Evolutionary conservation across 176 grass and related monocot genomes (phyloP).

Genomic region (Puccinellia tenuiflora): DNA sequence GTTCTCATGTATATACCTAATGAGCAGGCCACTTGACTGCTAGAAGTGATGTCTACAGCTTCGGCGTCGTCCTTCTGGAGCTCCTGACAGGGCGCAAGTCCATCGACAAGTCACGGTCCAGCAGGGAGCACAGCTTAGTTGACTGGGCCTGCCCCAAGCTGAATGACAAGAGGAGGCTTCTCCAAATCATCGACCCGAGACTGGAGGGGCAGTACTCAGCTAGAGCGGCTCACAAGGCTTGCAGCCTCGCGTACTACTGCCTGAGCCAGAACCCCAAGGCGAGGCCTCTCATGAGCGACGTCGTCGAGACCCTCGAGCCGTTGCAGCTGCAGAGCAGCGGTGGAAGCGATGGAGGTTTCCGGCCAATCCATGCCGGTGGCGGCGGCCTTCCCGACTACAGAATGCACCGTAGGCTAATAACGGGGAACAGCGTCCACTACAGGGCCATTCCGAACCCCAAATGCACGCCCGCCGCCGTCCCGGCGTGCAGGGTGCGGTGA

Average conservation of each 20-base stretch:
- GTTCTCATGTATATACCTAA: slow-evolving; percentile 1
- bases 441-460: slow-evolving; percentile 64
- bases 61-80: slow-evolving; percentile 87
- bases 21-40: slow-evolving; percentile 89
- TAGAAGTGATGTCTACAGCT: slow-evolving; percentile 94
- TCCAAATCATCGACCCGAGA: slow-evolving; percentile 74
- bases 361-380: slow-evolving; percentile 13
- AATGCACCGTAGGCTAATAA: slow-evolving; percentile 42
- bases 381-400: slow-evolving; percentile 49
- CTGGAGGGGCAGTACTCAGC: slow-evolving; percentile 79
- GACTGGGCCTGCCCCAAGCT: slow-evolving; percentile 91
- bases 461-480: slow-evolving; percentile 55
- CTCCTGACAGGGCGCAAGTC: slow-evolving; percentile 87
- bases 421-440: slow-evolving; percentile 51
- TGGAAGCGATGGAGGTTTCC: slow-evolving; percentile 26
- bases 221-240: slow-evolving; percentile 82
- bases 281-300: slow-evolving; percentile 88
- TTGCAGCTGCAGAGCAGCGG: slow-evolving; percentile 67
- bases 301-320: slow-evolving; percentile 81
- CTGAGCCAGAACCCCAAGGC: slow-evolving; percentile 93
- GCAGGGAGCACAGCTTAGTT: slow-evolving; percentile 91
- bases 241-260: slow-evolving; percentile 95
- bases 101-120: slow-evolving; percentile 83
- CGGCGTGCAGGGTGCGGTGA: slow-evolving; percentile 87
- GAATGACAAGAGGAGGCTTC: slow-evolving; percentile 82